phyloP scores from a whole-genome alignment of 2,329 filamentous ascomycete genomes.

The Pseudogymnoascus sp. region DNA sequence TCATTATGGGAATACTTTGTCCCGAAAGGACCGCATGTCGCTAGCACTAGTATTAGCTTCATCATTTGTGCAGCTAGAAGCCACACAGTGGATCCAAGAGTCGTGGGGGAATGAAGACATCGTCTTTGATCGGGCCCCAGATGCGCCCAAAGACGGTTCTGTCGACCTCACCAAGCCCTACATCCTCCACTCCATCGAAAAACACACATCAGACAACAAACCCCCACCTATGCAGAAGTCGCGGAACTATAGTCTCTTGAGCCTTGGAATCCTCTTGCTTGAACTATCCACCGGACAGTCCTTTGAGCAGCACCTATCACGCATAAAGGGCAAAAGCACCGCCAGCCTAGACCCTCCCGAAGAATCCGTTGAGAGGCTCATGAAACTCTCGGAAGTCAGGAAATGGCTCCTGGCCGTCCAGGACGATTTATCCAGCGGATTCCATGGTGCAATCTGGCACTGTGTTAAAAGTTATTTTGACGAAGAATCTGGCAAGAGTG shows the following conservation, averaged over 20 bases:
- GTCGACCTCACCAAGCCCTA: not conserved
- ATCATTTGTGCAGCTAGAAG: not conserved
- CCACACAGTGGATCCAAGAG: conserved; percentile 4
- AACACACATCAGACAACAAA: not conserved
- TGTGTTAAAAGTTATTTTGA: not conserved
- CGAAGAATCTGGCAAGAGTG: not conserved
- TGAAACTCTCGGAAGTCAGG: not conserved
- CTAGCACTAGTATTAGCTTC: not conserved
- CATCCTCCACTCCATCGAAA: not conserved
- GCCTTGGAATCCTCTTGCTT: not conserved
- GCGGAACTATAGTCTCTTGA: not conserved
- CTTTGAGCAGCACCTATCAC: not conserved
- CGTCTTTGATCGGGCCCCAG: not conserved
- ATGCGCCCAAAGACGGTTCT: not conserved
- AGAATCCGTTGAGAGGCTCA: not conserved
- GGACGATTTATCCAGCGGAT: not conserved
- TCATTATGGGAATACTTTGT: not conserved
- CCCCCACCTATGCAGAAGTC: not conserved
- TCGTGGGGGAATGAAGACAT: conserved; percentile 1
- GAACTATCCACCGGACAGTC: not conserved
- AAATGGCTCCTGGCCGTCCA: not conserved
- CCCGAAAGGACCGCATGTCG: not conserved
- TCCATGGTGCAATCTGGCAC: not conserved
- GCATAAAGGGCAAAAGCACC: not conserved
- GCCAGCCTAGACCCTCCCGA: not conserved